Evolutionary conservation across 2,329 filamentous ascomycete genomes (phyloP).

Genomic region (Fusarium piperis): DNA sequence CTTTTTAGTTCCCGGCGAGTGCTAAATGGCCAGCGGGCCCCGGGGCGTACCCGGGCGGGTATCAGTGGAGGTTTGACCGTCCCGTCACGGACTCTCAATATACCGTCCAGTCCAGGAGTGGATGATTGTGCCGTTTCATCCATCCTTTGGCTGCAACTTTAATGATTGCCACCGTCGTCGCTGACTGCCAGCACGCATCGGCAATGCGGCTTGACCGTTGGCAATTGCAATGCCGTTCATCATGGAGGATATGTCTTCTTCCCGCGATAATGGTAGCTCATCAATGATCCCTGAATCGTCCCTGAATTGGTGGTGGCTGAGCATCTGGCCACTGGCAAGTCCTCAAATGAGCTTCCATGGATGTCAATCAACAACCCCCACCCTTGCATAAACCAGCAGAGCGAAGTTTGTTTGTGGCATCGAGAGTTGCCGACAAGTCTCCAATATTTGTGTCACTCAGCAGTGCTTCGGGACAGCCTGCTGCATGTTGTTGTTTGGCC

Average conservation of each 20-base stretch:
- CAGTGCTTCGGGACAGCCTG: background rate
- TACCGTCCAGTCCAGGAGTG: background rate
- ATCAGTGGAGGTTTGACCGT: constrained; percentile 20
- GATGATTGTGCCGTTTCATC: background rate
- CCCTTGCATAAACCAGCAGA: background rate
- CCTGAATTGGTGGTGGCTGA: background rate
- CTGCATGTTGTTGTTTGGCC: background rate
- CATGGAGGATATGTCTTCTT: background rate
- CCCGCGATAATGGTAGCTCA: background rate
- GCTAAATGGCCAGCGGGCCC: background rate
- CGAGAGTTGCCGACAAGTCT: background rate
- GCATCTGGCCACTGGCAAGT: background rate
- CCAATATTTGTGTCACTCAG: background rate
- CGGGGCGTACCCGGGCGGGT: constrained; percentile 4
- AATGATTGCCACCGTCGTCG: background rate
- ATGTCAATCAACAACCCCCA: background rate
- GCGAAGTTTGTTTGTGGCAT: background rate
- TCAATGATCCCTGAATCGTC: background rate
- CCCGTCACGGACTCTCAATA: constrained; percentile 1
- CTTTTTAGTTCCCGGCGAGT: constrained; percentile 24
- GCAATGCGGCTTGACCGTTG: background rate
- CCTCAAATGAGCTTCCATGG: background rate
- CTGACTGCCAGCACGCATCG: background rate
- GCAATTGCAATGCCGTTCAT: background rate
- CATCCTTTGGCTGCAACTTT: background rate